These are phyloP conservation scores for Elongisporangium anandrum DNA, from an alignment of 352 stramenopile species.

Conservation along the genomic window DNA sequence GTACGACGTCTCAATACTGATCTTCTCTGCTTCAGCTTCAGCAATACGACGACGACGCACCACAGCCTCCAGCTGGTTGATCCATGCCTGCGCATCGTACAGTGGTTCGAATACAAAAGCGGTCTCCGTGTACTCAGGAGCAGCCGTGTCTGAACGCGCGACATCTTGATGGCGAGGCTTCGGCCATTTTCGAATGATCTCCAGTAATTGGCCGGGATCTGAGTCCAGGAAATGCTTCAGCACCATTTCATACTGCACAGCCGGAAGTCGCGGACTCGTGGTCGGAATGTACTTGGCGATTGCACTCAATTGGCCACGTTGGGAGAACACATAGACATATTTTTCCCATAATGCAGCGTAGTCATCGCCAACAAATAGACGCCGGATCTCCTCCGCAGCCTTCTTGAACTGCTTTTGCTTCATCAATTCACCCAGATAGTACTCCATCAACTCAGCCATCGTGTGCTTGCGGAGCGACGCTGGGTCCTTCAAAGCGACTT, in stretches of 20 bases:
- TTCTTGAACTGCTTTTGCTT: conserved; percentile 69
- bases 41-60: conserved; percentile 67
- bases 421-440: conserved; percentile 69
- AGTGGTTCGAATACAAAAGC: conserved; percentile 67
- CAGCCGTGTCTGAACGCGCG: conserved; percentile 7
- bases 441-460: conserved; percentile 68
- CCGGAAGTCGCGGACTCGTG: conserved; percentile 54
- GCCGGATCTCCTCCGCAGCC: conserved; percentile 68
- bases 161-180: conserved; percentile 57
- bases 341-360: conserved; percentile 77
- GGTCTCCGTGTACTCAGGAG: conserved; percentile 71
- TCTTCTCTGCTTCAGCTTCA: conserved; percentile 42
- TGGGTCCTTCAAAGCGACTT: conserved; percentile 58
- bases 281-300: conserved; percentile 78
- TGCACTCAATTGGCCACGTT: conserved; percentile 63
- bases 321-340: conserved; percentile 85
- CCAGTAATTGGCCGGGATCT: conserved; percentile 65
- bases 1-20: conserved; percentile 79
- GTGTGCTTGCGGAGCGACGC: conserved; percentile 45
- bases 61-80: conserved; percentile 76
- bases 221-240: conserved; percentile 82
- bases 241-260: conserved; percentile 81
- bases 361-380: conserved; percentile 63
- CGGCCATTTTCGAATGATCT: conserved; percentile 81
- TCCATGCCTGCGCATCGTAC: conserved; percentile 77